Evolutionary conservation across 108 stramenopile species (phyloP).

Genomic region (Discostella stelligeroides): DNA sequence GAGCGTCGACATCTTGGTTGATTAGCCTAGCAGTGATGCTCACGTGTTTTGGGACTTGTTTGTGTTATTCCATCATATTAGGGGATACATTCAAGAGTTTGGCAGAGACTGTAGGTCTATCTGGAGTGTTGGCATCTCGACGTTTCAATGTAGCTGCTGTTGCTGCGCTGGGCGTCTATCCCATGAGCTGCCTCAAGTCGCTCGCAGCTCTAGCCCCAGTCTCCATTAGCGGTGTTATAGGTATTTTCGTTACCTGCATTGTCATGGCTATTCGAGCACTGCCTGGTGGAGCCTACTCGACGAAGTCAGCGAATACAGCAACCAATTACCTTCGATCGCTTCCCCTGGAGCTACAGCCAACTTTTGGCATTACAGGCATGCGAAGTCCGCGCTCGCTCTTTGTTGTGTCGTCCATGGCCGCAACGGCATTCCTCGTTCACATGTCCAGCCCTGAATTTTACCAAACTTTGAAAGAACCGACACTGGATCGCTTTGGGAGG

Average conservation of each 20-base stretch:
- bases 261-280: constrained; percentile 69
- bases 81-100: constrained; percentile 71
- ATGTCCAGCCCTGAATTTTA: constrained; percentile 92
- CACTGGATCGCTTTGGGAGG: constrained; percentile 47
- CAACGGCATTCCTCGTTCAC: constrained; percentile 88
- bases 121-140: constrained; percentile 47
- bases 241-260: constrained; percentile 63
- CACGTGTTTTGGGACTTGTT: constrained; percentile 76
- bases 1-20: constrained; percentile 64
- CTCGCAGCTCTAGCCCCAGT: constrained; percentile 71
- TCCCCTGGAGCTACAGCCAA: constrained; percentile 42
- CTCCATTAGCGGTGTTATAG: constrained; percentile 68
- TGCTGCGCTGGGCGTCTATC: constrained; percentile 60
- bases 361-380: constrained; percentile 57
- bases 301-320: constrained; percentile 6
- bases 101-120: constrained; percentile 42
- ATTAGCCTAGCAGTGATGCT: constrained; percentile 70
- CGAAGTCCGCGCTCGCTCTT: constrained; percentile 58
- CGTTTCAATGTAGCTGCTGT: constrained; percentile 57
- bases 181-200: constrained; percentile 69
- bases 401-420: constrained; percentile 85
- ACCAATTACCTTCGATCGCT: constrained; percentile 43
- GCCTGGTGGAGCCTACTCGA: constrained; percentile 57
- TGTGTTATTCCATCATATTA: constrained; percentile 86
- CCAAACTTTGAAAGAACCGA: constrained; percentile 61